phyloP scores from a whole-genome alignment of 257 asterid species.

The Solanum etuberosum region DNA sequence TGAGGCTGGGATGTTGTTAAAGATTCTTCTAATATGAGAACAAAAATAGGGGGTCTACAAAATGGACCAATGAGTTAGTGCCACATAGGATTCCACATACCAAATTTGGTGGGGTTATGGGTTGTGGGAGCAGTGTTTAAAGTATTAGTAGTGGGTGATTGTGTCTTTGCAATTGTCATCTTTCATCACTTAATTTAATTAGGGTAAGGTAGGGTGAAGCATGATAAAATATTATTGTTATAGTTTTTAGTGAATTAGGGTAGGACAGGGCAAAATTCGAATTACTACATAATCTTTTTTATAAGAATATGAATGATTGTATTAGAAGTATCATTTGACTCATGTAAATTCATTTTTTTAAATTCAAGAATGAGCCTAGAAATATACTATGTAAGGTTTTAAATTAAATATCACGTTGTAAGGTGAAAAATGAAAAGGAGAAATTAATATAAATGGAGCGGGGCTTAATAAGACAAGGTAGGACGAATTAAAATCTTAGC shows the following conservation, averaged over 20 bases:
- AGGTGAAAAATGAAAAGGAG: too few species aligned
- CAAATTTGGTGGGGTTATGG: neutral
- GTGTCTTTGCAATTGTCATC: neutral
- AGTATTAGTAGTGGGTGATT: neutral
- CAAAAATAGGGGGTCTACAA: conserved; percentile 16
- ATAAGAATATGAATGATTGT: neutral
- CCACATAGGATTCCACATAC: neutral
- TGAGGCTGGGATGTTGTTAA: conserved; percentile 12
- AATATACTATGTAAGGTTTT: too few species aligned
- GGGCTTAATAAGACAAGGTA: neutral
- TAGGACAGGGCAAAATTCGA: neutral
- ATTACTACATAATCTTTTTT: neutral
- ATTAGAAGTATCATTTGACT: neutral
- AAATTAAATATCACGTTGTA: too few species aligned
- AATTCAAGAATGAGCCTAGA: too few species aligned
- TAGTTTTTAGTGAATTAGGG: neutral
- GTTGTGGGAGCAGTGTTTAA: neutral
- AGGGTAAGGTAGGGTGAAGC: neutral
- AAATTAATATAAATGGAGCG: neutral
- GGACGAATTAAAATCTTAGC: neutral
- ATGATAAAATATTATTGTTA: neutral
- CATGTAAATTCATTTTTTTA: neutral
- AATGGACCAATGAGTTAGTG: neutral
- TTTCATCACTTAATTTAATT: neutral
- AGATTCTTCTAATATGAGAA: conserved; percentile 24